Percentiles rank a stretch among this genome's conserved stretches.
These are phyloP conservation scores for Ramularia endophylla DNA, from an alignment of 2,329 filamentous ascomycete genomes.

Conservation along the genomic window DNA sequence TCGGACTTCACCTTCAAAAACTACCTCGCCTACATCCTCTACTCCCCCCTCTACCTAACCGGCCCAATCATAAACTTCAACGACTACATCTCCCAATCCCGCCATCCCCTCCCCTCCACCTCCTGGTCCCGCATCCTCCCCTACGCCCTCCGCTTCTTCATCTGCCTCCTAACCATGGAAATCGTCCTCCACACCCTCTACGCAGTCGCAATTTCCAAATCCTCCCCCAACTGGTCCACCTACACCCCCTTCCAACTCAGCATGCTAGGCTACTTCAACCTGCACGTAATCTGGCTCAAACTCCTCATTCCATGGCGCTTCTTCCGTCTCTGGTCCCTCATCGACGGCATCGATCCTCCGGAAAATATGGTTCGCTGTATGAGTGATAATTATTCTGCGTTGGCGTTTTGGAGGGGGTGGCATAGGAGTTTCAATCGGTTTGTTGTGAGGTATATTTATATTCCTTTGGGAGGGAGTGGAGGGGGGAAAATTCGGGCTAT, in stretches of 20 bases:
- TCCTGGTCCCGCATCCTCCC: slow-evolving; percentile 59
- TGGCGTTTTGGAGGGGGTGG: slow-evolving; percentile 95
- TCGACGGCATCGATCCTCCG: slow-evolving; percentile 88
- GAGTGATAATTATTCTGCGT: slow-evolving; percentile 85
- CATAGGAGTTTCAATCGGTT: slow-evolving; percentile 93
- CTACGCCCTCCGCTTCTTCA: slow-evolving; percentile 75
- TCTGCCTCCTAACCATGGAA: slow-evolving; percentile 84
- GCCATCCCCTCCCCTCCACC: slow-evolving; percentile 69
- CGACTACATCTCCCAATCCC: slow-evolving; percentile 85
- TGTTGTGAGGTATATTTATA: slow-evolving; percentile 88
- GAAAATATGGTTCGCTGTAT: slow-evolving; percentile 99
- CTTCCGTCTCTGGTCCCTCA: slow-evolving; percentile 90
- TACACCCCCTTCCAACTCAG: slow-evolving; percentile 85
- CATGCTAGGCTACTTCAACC: slow-evolving; percentile 90
- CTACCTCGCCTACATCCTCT: slow-evolving; percentile 83
- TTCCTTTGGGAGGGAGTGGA: slow-evolving; percentile 73
- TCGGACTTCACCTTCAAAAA: slow-evolving; percentile 74
- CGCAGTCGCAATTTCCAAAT: slow-evolving; percentile 83
- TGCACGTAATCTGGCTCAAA: slow-evolving; percentile 97
- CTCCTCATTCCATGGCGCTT: slow-evolving; percentile 96
- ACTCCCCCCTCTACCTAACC: slow-evolving; percentile 86
- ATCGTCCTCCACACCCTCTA: slow-evolving; percentile 88
- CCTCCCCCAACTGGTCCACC: slow-evolving; percentile 68
- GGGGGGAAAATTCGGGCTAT: slow-evolving; percentile 54
- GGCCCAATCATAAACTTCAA: slow-evolving; percentile 97